Conservation (phyloP, 768 basidiomycete genomes). For the Suillus subaureus region DNA sequence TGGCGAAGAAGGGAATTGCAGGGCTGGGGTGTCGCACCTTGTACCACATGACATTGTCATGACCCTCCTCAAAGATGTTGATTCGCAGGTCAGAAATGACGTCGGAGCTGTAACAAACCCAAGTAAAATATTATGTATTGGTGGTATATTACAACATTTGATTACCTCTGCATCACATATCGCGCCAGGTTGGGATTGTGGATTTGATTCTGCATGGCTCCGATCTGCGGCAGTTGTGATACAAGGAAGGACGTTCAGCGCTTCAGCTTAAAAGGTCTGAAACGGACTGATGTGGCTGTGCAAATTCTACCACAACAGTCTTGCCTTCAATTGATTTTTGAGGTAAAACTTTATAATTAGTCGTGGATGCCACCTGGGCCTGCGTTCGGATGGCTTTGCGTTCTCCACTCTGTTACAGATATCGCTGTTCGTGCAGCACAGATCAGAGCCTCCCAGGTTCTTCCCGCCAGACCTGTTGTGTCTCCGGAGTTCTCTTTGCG, state of each 20-base stretch:
- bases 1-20: neutral
- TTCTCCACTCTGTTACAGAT: slow-evolving; percentile 58
- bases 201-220: slow-evolving; percentile 19
- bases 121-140: slow-evolving; percentile 1
- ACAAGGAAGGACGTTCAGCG: neutral
- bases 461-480: slow-evolving; percentile 9
- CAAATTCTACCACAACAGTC: neutral
- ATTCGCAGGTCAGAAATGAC: slow-evolving; percentile 71
- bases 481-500: neutral
- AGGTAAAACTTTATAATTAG: neutral
- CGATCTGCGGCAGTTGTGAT: neutral
- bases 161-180: slow-evolving; percentile 35
- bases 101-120: slow-evolving; percentile 56
- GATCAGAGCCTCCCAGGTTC: slow-evolving; percentile 48
- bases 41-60: slow-evolving; percentile 67
- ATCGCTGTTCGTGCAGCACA: slow-evolving; percentile 66
- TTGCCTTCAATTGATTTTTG: neutral
- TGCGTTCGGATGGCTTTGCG: slow-evolving; percentile 73
- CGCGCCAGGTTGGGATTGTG: slow-evolving; percentile 32
- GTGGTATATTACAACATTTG: slow-evolving; percentile 5
- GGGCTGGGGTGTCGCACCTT: slow-evolving; percentile 50
- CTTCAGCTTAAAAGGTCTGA: neutral
- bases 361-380: slow-evolving; percentile 65
- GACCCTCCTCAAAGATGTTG: slow-evolving; percentile 60
- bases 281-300: slow-evolving; percentile 21